Evolutionary conservation across 73 alveolate genomes (phyloP).

Genomic region (Tetrahymena borealis): DNA sequence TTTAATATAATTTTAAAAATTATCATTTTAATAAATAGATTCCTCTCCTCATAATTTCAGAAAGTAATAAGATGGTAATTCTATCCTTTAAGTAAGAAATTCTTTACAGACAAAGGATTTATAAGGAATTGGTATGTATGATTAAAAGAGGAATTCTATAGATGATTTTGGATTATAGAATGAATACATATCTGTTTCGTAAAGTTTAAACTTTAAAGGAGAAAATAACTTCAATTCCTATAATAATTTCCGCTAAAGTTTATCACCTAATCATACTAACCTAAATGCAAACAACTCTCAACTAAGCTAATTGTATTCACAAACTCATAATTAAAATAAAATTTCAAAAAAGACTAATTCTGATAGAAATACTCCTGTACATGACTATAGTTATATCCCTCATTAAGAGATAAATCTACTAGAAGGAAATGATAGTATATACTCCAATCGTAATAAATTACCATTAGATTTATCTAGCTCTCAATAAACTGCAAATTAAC

Average conservation of each 20-base stretch:
- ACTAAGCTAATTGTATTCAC: not conserved
- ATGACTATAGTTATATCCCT: not conserved
- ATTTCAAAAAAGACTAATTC: not conserved
- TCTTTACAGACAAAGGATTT: not conserved
- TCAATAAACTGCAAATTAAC: not conserved
- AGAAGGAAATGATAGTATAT: not conserved
- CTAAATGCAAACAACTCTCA: not conserved
- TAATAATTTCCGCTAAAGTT: not conserved
- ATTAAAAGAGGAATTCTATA: not conserved
- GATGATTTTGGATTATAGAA: not conserved
- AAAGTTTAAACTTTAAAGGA: not conserved
- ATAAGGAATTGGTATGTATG: not conserved
- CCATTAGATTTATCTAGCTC: not conserved
- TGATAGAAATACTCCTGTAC: not conserved
- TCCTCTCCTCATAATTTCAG: not conserved
- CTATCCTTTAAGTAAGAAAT: not conserved
- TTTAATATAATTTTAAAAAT: not conserved
- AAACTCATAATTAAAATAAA: not conserved
- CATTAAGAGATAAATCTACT: not conserved
- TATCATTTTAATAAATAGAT: not conserved
- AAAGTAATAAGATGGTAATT: not conserved
- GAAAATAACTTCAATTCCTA: not conserved
- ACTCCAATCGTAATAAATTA: not conserved
- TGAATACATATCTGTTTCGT: not conserved
- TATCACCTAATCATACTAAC: not conserved